Percentiles rank a stretch among this genome's conserved stretches.
These are phyloP conservation scores for Globisporangium splendens DNA, from an alignment of 352 stramenopile genomes.

Conservation along the genomic window DNA sequence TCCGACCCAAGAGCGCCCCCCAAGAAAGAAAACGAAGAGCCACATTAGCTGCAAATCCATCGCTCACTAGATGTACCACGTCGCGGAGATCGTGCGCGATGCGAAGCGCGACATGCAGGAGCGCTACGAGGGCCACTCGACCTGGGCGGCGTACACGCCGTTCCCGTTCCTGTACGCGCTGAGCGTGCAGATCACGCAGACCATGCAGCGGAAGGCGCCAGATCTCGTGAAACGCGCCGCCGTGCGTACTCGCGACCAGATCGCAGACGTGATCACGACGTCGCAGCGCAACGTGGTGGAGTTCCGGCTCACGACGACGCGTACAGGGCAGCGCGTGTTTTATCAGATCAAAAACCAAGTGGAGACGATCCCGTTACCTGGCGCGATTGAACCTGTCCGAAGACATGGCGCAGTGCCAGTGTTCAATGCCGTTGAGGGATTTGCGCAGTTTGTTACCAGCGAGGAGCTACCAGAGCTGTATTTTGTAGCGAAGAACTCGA, in stretches of 20 bases:
- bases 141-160: constrained; percentile 63
- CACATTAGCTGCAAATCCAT: neutral
- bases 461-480: constrained; percentile 83
- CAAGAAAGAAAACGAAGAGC: neutral
- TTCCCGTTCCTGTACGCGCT: constrained; percentile 76
- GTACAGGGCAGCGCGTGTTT: constrained; percentile 58
- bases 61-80: constrained; percentile 78
- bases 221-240: constrained; percentile 71
- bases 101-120: constrained; percentile 76
- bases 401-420: constrained; percentile 56
- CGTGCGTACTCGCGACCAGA: constrained; percentile 58
- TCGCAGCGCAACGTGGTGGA: constrained; percentile 52
- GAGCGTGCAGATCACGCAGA: constrained; percentile 56
- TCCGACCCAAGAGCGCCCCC: neutral
- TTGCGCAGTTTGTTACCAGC: constrained; percentile 77
- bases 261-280: constrained; percentile 50
- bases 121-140: constrained; percentile 46
- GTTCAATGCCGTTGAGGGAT: constrained; percentile 61
- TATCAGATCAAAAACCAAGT: constrained; percentile 62
- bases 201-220: constrained; percentile 72
- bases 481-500: constrained; percentile 81
- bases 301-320: constrained; percentile 56
- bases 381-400: constrained; percentile 47
- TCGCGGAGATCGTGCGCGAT: constrained; percentile 82
- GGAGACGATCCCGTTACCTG: constrained; percentile 44